Evolutionary conservation across 176 grass and related monocot species (phyloP), one percentile per base, ranked within the genome.

Genomic region (Melocanna baccifera): DNA sequence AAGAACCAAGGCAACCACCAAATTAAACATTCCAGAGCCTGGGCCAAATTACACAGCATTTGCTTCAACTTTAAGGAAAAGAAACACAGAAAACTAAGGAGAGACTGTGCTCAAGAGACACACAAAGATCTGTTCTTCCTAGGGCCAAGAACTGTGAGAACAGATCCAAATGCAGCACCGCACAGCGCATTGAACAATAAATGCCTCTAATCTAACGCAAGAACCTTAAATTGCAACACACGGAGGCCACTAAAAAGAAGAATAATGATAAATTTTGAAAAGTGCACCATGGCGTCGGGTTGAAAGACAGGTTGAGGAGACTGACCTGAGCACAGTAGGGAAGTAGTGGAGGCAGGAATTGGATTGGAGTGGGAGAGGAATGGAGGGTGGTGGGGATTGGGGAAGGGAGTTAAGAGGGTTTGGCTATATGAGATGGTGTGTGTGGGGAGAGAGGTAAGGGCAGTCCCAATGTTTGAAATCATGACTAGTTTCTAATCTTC

Each of bases 301-400:
- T 78, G 42, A 65, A 43, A 9, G 67, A 53, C 26, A 36, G 75
- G 71, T 12, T 58, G 72, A 72, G 48, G 65, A 77, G 56, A 92
- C 91, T 77, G 82, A 97, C 94, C 94, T 94, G 78, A 82, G 69
- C 66, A 65, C 70, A 88, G 83, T 65, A 50, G 77, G 82, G 61
- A 70, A 70, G 86, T 74, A 81, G 86, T 59, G 83, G 87, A 61
- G 81, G 62, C 66, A 67, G 78, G 68, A 78, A 76, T 1, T 9
- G 51, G 18, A 55, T 8, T 46, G 69, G 84, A 84, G 62, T 61
- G 77, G 28, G 18, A 29, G 42, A 81, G 36, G 66, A 70, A 62
- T 61, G 79, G 41, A 46, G 36, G 80, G 59, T 13, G 58, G 34
- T 43, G 77, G 51, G 56, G 16, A 1, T 0, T 1, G 19, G 1